Conservation (phyloP, 1,284 basidiomycete species). For the Filobasidium uniguttulatum region DNA sequence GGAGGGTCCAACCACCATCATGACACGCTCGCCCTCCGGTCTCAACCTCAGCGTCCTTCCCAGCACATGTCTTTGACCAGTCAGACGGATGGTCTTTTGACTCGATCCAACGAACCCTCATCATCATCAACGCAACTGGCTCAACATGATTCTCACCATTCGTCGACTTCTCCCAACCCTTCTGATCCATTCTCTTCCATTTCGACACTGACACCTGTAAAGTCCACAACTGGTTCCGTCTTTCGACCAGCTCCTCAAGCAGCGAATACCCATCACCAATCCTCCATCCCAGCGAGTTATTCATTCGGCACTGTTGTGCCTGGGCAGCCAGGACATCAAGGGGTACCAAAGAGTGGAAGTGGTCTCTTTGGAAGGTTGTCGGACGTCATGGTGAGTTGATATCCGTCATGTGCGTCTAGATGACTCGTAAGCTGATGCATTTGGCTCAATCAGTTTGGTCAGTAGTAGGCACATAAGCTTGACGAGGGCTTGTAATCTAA, state of each 20-base stretch:
- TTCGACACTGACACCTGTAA: constrained; percentile 2
- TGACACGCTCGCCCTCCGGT: too few relatives aligned
- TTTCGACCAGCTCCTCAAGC: constrained; percentile 6
- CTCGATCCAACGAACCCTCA: too few relatives aligned
- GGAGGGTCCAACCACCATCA: too few relatives aligned
- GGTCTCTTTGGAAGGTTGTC: constrained; percentile 11
- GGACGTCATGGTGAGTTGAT: constrained; percentile 11
- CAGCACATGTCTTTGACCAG: too few relatives aligned
- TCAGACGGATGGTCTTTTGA: too few relatives aligned
- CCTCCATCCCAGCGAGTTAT: constrained; percentile 2
- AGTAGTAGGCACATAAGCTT: too few relatives aligned
- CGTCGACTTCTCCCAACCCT: constrained; percentile 1
- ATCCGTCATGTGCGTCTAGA: too few relatives aligned
- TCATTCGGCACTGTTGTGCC: constrained; percentile 8
- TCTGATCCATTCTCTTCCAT: neutral
- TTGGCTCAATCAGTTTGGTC: too few relatives aligned
- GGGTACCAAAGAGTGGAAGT: constrained; percentile 4
- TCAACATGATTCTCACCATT: constrained; percentile 1
- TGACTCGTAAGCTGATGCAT: too few relatives aligned
- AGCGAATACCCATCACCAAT: constrained; percentile 1
- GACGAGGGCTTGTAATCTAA: too few relatives aligned
- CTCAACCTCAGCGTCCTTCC: too few relatives aligned
- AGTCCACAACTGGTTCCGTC: constrained; percentile 2
- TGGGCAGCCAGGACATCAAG: neutral
- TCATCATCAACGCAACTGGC: constrained; percentile 1